Evolutionary conservation across 2,329 filamentous ascomycete species (phyloP), one percentile per base, ranked within the genome.

Genomic region (Epicoccum sorghinum): DNA sequence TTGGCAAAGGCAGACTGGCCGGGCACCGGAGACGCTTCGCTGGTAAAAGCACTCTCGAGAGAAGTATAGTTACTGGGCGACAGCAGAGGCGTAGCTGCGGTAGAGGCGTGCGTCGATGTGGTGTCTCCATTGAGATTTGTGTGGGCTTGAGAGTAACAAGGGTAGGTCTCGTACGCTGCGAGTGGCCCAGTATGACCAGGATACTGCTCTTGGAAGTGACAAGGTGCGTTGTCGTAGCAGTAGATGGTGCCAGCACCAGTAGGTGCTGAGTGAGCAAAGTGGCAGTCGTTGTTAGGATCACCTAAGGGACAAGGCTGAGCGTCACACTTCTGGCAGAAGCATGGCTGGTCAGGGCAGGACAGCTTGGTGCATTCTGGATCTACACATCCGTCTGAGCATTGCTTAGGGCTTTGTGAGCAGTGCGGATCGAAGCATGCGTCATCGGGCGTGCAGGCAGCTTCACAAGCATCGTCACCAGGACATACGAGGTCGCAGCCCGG

Each of bases 401-500:
- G 56, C n/a, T 53, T 52, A 14, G 67, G 57, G 37, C 56, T 61
- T 44, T 68, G 63, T 9, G 62, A 59, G 48, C 68, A 77, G 47
- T 71, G 64, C 25, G 74, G 73, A 52, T 77, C 73, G 49, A 64
- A 74, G 58, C 74, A 76, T 24, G 64, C 62, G 43, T 73, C 69
- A 14, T 69, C 63, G 13, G 61, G 49, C 3, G 61, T 58, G 47
- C 72, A 74, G 25, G 64, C 53, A n/a, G 57, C 57, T 27, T 73
- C 62, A 49, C 72, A 74, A 36, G 63, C 55, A n/a, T 55, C 58
- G 18, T 73, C 64, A 24, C 67, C 65, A 39, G 66, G 62, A 53
- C 72, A 73, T 13, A 65, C 58, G 33, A 68, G 47, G 14, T 57
- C 43, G 29, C 60, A 62, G 18, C 66, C 55, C 46, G 66, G 58